Percentiles rank a stretch among this genome's conserved stretches.
These are phyloP conservation scores for Plasmodium coatneyi DNA, from an alignment of 169 alveolate species.

Conservation along the genomic window DNA sequence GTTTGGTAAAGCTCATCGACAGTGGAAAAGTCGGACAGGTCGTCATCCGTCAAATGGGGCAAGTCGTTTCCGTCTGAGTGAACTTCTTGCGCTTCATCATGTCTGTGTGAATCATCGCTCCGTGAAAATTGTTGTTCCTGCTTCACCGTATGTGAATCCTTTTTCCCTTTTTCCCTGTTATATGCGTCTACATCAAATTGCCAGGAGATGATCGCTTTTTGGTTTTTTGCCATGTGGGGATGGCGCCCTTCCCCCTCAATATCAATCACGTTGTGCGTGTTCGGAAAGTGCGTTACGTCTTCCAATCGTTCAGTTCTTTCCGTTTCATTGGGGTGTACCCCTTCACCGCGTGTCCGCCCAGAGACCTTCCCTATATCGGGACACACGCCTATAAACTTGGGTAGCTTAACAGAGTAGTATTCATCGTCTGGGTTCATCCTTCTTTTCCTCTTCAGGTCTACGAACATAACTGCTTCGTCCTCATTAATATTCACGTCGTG, in stretches of 20 bases:
- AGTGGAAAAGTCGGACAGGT: not conserved
- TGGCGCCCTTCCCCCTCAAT: not conserved
- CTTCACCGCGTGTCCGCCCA: not conserved
- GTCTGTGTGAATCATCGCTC: not conserved
- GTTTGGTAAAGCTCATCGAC: conserved; percentile 15
- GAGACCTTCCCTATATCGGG: not conserved
- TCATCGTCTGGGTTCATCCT: not conserved
- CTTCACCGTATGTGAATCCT: not conserved
- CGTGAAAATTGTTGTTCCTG: not conserved
- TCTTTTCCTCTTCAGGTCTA: conserved; percentile 12
- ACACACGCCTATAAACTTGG: conserved; percentile 46
- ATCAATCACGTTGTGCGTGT: not conserved
- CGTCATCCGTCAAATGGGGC: conserved; percentile 5
- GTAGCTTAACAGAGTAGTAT: conserved; percentile 21
- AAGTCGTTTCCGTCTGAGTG: not conserved
- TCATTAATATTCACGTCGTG: conserved; percentile 7
- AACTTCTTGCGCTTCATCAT: not conserved
- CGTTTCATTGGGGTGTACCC: not conserved
- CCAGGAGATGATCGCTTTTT: conserved; percentile 26
- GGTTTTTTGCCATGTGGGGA: not conserved
- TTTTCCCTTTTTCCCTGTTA: not conserved
- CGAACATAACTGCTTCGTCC: not conserved
- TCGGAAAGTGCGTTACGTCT: not conserved
- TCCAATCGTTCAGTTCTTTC: not conserved
- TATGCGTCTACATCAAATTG: conserved; percentile 21